Evolutionary conservation across 352 stramenopile species (phyloP).

Genomic region (Thalassiosira hispida): DNA sequence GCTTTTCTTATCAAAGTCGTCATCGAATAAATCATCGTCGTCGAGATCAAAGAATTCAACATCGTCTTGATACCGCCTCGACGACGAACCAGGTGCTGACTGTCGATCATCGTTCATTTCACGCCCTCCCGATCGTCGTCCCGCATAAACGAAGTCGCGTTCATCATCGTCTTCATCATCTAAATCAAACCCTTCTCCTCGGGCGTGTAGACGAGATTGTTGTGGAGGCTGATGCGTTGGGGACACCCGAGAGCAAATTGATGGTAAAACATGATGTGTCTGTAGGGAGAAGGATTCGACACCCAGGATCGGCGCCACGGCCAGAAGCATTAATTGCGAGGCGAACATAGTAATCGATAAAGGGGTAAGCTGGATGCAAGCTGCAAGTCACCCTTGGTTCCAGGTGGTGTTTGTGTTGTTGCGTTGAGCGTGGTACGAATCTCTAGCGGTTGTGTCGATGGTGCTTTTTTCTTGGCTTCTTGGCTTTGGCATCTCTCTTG

Average conservation of each 20-base stretch:
- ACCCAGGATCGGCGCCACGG: constrained; percentile 6
- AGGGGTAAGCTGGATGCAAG: too few relatives aligned
- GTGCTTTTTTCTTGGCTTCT: too few relatives aligned
- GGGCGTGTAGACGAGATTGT: neutral
- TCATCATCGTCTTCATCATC: constrained; percentile 36
- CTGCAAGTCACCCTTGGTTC: too few relatives aligned
- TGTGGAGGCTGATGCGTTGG: neutral
- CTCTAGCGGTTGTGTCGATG: too few relatives aligned
- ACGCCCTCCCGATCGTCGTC: constrained; percentile 21
- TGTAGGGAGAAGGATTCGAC: constrained; percentile 22
- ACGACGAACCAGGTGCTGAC: constrained; percentile 21
- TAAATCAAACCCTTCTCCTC: constrained; percentile 8
- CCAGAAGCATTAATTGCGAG: constrained; percentile 14
- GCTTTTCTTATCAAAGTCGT: constrained; percentile 30
- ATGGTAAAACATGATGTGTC: neutral
- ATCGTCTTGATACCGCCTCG: constrained; percentile 38
- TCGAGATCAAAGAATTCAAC: constrained; percentile 55
- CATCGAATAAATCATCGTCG: constrained; percentile 34
- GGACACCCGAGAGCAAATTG: neutral
- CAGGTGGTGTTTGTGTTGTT: too few relatives aligned
- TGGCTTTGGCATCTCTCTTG: too few relatives aligned
- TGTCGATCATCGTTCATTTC: constrained; percentile 23
- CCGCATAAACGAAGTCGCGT: constrained; percentile 31
- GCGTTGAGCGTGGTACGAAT: too few relatives aligned
- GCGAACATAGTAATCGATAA: constrained; percentile 5